Base-by-base conservation (phyloP, 345 rosid species). In the Syzygium aromaticum region DNA sequence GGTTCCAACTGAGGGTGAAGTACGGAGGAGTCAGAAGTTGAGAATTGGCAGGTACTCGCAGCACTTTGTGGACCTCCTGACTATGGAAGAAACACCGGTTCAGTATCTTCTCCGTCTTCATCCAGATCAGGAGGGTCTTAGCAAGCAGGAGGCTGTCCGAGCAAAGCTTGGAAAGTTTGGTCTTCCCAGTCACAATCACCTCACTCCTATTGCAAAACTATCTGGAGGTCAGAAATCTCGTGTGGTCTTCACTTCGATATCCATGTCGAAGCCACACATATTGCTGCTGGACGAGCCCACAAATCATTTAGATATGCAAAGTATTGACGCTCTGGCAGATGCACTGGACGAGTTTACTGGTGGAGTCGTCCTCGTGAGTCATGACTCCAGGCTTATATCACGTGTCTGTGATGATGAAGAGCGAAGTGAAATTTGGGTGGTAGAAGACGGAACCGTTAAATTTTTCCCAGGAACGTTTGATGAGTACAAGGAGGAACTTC, bases 151-250 rank as follows among this genome's bases (percentile, higher is more conserved):
- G 89, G 98, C 99, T 1, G 98, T 98, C 27, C 94, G 99, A 14
- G 99, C 99, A 23, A 95, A 96, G 92, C 97, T 98, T 10, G 99
- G 99, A 51, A 98, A 95, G 84, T 98, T 93, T 87, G 99, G 99
- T 64, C 96, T 98, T 7, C 96, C 97, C 49, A 95, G 98, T 90
- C 96, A 98, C 90, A 95, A 95, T 87, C 99, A 97, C 86, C 93
- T 96, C 33, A 92, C 97, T 85, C 99, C 99, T 46, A 97, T 97
- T 54, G 95, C 93, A 19, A 97, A 96, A 88, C 86, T 95, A 87
- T 97, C 99, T 22, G 99, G 99, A 61, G 99, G 99, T 43, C 99
- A 97, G 91, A 97, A 96, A 88, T 90, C 98, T 52, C 91, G 99
- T 40, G 99, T 97, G 57, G 99, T 96, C 85, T 97, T 97, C 88